These are phyloP conservation scores for Monosporascus sp. DNA, from an alignment of 2,329 filamentous ascomycete genomes.

Conservation along the genomic window DNA sequence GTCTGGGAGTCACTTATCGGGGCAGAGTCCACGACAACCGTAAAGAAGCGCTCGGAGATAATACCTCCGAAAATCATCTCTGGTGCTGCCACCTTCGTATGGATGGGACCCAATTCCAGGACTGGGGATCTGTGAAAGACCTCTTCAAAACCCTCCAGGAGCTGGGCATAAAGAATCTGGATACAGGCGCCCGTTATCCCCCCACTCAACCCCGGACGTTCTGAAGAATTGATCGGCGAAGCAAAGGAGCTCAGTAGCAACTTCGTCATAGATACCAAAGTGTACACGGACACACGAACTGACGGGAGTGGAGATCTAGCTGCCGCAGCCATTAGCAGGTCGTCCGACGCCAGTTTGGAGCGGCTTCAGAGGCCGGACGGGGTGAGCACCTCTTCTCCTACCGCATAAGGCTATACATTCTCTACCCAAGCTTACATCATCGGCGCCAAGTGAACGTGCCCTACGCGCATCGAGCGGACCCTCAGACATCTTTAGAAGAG, in stretches of 20 bases:
- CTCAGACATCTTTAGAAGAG: slow-evolving; percentile 27
- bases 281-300: slow-evolving; percentile 21
- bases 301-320: slow-evolving; percentile 26
- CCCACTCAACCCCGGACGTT: slow-evolving; percentile 22
- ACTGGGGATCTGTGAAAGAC: slow-evolving; percentile 9
- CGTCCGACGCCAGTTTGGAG: slow-evolving; percentile 22
- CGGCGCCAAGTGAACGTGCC: slow-evolving; percentile 27
- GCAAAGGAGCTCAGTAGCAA: slow-evolving; percentile 11
- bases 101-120: slow-evolving; percentile 20
- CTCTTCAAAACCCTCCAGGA: slow-evolving; percentile 13
- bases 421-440: background rate
- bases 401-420: background rate
- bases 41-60: no score
- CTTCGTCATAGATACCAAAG: slow-evolving; percentile 30
- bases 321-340: slow-evolving; percentile 19
- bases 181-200: slow-evolving; percentile 29
- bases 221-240: slow-evolving; percentile 28
- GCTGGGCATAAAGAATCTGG: slow-evolving; percentile 14
- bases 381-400: slow-evolving; percentile 1
- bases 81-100: slow-evolving; percentile 22
- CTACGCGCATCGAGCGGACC: slow-evolving; percentile 30
- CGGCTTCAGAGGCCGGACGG: slow-evolving; percentile 12
- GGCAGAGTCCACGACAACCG: no score
- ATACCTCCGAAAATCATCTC: slow-evolving; percentile 24
- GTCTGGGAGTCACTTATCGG: no score